These are phyloP conservation scores for Iris pallida DNA, from an alignment of 116 monocot species.

Conservation along the genomic window DNA sequence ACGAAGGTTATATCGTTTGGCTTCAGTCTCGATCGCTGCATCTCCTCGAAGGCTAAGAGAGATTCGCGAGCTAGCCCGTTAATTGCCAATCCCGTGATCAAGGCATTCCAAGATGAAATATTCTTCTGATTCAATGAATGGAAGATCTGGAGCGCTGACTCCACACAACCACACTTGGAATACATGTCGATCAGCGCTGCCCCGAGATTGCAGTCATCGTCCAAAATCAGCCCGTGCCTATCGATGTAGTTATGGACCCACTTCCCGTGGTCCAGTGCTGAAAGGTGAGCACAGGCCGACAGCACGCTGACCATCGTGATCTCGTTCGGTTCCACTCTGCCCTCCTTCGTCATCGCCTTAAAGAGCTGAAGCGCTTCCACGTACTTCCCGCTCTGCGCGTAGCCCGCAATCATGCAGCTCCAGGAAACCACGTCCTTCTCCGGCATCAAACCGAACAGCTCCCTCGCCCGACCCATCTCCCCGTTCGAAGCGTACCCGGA, in stretches of 20 bases:
- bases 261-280: slow-evolving; percentile 31
- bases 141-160: slow-evolving; percentile 33
- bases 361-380: slow-evolving; percentile 27
- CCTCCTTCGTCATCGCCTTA: slow-evolving; percentile 19
- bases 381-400: slow-evolving; percentile 17
- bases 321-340: slow-evolving; percentile 24
- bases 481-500: slow-evolving; percentile 28
- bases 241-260: slow-evolving; percentile 36
- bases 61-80: slow-evolving; percentile 46
- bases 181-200: slow-evolving; percentile 51
- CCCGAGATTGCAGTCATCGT: slow-evolving; percentile 41
- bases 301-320: slow-evolving; percentile 39
- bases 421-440: slow-evolving; percentile 51
- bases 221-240: slow-evolving; percentile 21
- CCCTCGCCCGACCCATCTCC: slow-evolving; percentile 19
- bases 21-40: slow-evolving; percentile 32
- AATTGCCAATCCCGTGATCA: slow-evolving; percentile 62
- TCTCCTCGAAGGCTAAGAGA: slow-evolving; percentile 43
- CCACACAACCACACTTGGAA: slow-evolving; percentile 30
- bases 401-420: slow-evolving; percentile 60
- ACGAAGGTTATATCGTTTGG: slow-evolving; percentile 66
- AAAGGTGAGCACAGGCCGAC: slow-evolving; percentile 39
- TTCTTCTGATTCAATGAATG: slow-evolving; percentile 31
- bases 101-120: slow-evolving; percentile 75
- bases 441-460: slow-evolving; percentile 25